Conservation (phyloP, 2,329 filamentous ascomycete species). For the Colletotrichum abscissum region DNA sequence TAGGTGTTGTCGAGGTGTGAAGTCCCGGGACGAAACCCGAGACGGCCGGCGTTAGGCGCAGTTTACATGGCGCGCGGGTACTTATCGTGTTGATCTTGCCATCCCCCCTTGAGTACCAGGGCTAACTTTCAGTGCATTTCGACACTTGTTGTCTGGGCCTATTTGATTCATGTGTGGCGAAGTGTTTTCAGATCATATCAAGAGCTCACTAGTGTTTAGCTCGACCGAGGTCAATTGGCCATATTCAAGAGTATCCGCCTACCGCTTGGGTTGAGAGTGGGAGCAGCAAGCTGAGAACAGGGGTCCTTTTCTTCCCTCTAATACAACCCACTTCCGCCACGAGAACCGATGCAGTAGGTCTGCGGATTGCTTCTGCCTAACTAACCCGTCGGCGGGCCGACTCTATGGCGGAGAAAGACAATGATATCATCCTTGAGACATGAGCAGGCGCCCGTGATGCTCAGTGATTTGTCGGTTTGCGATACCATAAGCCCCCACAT, state of each 20-base stretch:
- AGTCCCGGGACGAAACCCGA: no score
- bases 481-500: background rate
- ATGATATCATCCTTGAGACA: background rate
- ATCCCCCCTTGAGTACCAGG: background rate
- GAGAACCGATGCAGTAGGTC: background rate
- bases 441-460: background rate
- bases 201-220: background rate
- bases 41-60: no score
- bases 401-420: background rate
- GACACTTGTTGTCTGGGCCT: background rate
- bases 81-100: background rate
- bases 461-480: slow-evolving; percentile 9
- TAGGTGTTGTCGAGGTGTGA: background rate
- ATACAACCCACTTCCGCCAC: background rate
- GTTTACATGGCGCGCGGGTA: background rate
- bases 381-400: no score
- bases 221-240: background rate
- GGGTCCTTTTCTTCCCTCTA: background rate
- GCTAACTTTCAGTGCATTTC: background rate
- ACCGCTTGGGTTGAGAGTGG: background rate
- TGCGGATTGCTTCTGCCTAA: background rate
- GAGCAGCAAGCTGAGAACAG: background rate
- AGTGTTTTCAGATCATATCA: background rate
- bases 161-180: background rate
- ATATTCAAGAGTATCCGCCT: background rate